Percentiles rank a stretch among this genome's conserved stretches.
Conservation (phyloP, 495 filamentous ascomycete species). For the Penicillium cosmopolitanum region DNA sequence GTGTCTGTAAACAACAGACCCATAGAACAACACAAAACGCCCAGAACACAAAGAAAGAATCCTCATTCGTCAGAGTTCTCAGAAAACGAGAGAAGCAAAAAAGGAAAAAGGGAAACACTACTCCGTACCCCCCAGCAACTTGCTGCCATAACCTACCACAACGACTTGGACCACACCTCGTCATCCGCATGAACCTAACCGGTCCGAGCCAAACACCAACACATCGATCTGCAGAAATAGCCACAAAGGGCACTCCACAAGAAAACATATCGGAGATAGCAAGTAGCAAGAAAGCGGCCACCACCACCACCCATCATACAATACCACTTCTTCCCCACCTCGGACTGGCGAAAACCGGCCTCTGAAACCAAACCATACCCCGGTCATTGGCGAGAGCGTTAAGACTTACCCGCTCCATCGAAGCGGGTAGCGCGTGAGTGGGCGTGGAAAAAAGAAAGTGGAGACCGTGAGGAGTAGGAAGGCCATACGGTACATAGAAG, state of each 20-base stretch:
- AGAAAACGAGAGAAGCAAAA: no score
- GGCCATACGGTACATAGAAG: not conserved
- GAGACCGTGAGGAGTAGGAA: conserved; percentile 10
- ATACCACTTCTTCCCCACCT: conserved; percentile 8
- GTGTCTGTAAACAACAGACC: not conserved
- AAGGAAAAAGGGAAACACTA: not conserved
- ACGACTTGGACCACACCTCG: conserved; percentile 8
- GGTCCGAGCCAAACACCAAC: conserved; percentile 16
- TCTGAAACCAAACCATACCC: not conserved
- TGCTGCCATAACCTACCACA: conserved; percentile 9
- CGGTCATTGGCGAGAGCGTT: conserved; percentile 23
- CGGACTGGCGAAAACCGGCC: conserved; percentile 3
- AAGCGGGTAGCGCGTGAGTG: conserved; percentile 33
- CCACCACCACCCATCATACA: not conserved
- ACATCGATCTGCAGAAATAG: conserved; percentile 16
- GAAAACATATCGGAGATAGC: conserved; percentile 27
- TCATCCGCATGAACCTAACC: conserved; percentile 21
- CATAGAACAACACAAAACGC: not conserved
- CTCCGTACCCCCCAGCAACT: not conserved
- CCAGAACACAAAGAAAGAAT: not conserved
- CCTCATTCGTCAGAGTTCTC: no score
- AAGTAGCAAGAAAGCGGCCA: not conserved
- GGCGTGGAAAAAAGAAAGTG: conserved; percentile 5
- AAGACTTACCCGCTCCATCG: conserved; percentile 14
- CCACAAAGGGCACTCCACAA: conserved; percentile 10